A percentile compares a stretch with the other conserved stretches of the same genome.
phyloP scores from a whole-genome alignment of 2,329 filamentous ascomycete species.

The Neofusicoccum laricinum region DNA sequence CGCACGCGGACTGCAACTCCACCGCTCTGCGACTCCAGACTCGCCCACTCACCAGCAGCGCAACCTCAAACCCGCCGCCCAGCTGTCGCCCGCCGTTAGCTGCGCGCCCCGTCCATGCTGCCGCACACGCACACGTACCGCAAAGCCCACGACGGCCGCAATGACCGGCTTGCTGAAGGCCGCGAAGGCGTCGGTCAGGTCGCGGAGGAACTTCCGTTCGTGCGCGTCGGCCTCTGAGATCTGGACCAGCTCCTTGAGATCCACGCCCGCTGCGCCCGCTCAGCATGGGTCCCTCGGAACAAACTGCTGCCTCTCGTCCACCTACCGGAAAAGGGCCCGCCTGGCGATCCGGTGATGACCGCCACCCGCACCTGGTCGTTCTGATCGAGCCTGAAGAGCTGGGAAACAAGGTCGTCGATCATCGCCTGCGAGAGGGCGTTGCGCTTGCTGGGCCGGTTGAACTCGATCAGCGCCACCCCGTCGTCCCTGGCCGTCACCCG shows the following conservation, averaged over 20 bases:
- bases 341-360: slow-evolving; percentile 77
- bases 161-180: slow-evolving; percentile 87
- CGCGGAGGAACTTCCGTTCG: slow-evolving; percentile 83
- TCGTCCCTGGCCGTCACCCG: slow-evolving; percentile 22
- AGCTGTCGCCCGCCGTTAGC: slow-evolving; percentile 43
- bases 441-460: slow-evolving; percentile 56
- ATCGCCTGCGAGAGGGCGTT: slow-evolving; percentile 57
- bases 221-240: slow-evolving; percentile 84
- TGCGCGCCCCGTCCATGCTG: not conserved
- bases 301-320: slow-evolving; percentile 23
- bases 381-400: slow-evolving; percentile 21
- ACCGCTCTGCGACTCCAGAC: not conserved
- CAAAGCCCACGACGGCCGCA: slow-evolving; percentile 87
- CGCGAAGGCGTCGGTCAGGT: slow-evolving; percentile 79
- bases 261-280: slow-evolving; percentile 67
- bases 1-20: not conserved
- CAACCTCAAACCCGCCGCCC: slow-evolving; percentile 89
- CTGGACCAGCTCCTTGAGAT: slow-evolving; percentile 95
- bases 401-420: slow-evolving; percentile 37
- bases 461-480: slow-evolving; percentile 48
- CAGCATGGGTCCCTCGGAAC: not conserved
- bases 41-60: slow-evolving; percentile 68
- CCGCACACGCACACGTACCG: slow-evolving; percentile 31
- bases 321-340: slow-evolving; percentile 68
- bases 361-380: slow-evolving; percentile 23